A percentile compares a stretch with the other conserved stretches of the same genome.
phyloP scores from a whole-genome alignment of 768 basidiomycete genomes.

The Tricholoma sp. region DNA sequence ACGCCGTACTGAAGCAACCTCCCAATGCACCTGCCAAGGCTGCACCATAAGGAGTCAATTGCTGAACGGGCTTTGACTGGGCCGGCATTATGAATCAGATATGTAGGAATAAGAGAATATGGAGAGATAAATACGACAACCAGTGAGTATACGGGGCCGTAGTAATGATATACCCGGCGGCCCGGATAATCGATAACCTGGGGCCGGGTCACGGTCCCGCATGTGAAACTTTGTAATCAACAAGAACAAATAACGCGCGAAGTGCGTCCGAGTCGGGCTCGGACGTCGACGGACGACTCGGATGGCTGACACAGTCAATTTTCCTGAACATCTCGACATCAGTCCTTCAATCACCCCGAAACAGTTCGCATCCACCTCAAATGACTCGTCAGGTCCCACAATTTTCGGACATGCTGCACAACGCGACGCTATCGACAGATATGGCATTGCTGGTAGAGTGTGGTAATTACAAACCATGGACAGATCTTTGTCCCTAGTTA shows the following conservation, averaged over 20 bases:
- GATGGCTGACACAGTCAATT: conserved; percentile 24
- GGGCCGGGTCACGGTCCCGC: conserved; percentile 5
- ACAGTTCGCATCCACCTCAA: background rate
- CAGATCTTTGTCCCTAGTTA: conserved; percentile 8
- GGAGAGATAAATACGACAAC: conserved; percentile 14
- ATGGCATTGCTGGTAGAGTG: conserved; percentile 82
- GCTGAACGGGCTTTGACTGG: conserved; percentile 55
- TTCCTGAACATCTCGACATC: conserved; percentile 33
- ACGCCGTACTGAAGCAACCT: conserved; percentile 92
- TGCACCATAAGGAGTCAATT: conserved; percentile 81
- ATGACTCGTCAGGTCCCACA: background rate
- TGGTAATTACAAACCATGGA: conserved; percentile 45
- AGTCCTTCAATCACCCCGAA: conserved; percentile 25
- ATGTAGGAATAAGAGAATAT: background rate
- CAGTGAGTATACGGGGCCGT: no score
- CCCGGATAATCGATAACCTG: conserved; percentile 7
- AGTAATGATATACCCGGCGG: no score
- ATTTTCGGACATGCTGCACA: conserved; percentile 37
- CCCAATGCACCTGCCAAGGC: conserved; percentile 92
- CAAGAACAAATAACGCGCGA: no score
- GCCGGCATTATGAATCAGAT: conserved; percentile 32
- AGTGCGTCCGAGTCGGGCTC: background rate
- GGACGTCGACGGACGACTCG: background rate
- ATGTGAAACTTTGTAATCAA: no score
- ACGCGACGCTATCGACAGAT: conserved; percentile 55